Base-by-base conservation (phyloP, 1,284 basidiomycete species). In the Xanthoconium separans region DNA sequence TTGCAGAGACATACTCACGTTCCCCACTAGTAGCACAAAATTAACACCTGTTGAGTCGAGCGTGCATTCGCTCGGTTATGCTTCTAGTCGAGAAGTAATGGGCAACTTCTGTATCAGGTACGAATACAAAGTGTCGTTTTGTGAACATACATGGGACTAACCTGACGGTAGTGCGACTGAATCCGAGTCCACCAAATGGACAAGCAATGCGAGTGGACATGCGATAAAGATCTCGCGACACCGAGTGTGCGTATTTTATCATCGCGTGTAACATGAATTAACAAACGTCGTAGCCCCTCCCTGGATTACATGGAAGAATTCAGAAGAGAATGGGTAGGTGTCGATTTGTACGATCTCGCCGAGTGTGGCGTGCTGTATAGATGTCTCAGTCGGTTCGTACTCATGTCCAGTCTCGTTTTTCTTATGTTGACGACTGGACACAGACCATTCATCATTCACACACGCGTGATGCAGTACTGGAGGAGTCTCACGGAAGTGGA, bases 381-480 rank as follows among this genome's bases (percentile, higher is more conserved):
- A 39, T 44, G 42, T 15, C 39, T 41, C 18, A 61, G 62, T 24
- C 62, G 45, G 65, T 66, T 13, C n/a, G 57, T 47, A 33, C 34
- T 13, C 15, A 18, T 7, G 33, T 4, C 1, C 36, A 6, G 6
- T 11, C 7, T 13, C 13, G 10, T 31, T 20, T 39, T 10, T 3
- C 5, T 31, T n/a, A 8, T 4, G 24, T 2, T 64, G 36, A 58
- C 15, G 10, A 24, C 9, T 36, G n/a, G 24, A 44, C 4, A 4
- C 22, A 65, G 61, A 36, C 50, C 44, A 8, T 44, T 44, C 12
- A 40, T 43, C 11, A 40, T 44, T 20, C 24, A 27, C 20, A 41
- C 44, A 13, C 45, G 22, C 22, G 47, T 47, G 8, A 52, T 29
- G 41, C 34, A 46, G n/a, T 20, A 49, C 31, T 43, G 44, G 54